A percentile compares a stretch with the other conserved stretches of the same genome.
Evolutionary conservation across 306 rosid species (phyloP).

Genomic region (Amphicarpaea edgeworthii): DNA sequence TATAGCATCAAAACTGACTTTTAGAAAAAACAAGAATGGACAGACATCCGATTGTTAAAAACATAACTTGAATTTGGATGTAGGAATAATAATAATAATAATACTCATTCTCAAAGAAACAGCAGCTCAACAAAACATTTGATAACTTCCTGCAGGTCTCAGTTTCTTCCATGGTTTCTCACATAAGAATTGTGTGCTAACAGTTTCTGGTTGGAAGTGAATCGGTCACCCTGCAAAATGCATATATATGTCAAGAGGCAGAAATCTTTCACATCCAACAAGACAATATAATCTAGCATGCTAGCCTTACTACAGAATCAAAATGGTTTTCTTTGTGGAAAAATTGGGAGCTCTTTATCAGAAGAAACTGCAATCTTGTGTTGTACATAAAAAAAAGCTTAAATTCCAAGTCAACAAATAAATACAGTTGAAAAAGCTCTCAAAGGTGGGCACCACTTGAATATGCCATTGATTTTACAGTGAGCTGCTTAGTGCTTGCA

Average conservation of each 20-base stretch:
- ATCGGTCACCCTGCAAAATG: slow-evolving; percentile 79
- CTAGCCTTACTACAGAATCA: slow-evolving; percentile 23
- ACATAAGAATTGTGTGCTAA: slow-evolving; percentile 68
- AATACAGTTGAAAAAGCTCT: neutral
- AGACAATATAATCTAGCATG: neutral
- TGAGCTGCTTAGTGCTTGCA: slow-evolving; percentile 9
- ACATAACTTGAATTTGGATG: slow-evolving; percentile 21
- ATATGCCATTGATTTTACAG: neutral
- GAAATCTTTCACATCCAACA: neutral
- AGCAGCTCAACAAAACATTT: slow-evolving; percentile 26
- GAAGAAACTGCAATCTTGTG: slow-evolving; percentile 3
- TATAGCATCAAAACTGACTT: slow-evolving; percentile 32
- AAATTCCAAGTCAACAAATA: slow-evolving; percentile 21
- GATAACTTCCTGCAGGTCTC: slow-evolving; percentile 40
- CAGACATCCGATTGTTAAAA: slow-evolving; percentile 2
- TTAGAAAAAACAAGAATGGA: slow-evolving; percentile 23
- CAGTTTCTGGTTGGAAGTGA: slow-evolving; percentile 64
- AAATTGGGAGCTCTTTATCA: slow-evolving; percentile 17
- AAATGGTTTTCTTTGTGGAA: slow-evolving; percentile 22
- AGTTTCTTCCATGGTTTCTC: slow-evolving; percentile 75
- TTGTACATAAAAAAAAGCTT: neutral
- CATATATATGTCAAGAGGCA: slow-evolving; percentile 16
- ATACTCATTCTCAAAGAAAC: slow-evolving; percentile 39
- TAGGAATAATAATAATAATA: slow-evolving; percentile 35
- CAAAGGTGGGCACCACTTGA: neutral